Base-by-base conservation (phyloP, 1,139 yeast genomes). In the Kodamaea alishanica region DNA sequence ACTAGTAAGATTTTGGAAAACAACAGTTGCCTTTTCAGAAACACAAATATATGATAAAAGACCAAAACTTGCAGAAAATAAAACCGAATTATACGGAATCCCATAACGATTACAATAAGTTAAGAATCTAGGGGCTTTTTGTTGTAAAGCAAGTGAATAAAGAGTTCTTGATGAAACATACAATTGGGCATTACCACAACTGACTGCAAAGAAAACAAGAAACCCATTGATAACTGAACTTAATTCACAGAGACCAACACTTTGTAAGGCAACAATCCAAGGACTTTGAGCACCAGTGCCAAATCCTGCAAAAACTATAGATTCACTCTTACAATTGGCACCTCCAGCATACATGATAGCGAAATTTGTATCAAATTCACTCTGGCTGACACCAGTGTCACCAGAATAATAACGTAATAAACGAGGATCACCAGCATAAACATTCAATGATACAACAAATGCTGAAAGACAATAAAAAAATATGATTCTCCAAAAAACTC, bases 161-260 rank as follows among this genome's bases (percentile, higher is more conserved):
- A 86, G 58, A 0, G 95, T 86, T 47, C 96, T 67, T 11, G 92
- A 81, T 26, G 90, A 78, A 3, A 87, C 92, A 51, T 85, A 87
- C 24, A 87, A 59, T 49, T 84, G 90, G 0, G 94, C 79, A 34
- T 82, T 77, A 0, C 89, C 94, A 25, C 95, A 81, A 35, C 86
- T 76, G 8, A 87, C 70, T 0, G 94, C 94, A 61, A 84, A 83
- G 44, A 82, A 76, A 5, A 86, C 80, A 49, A 85, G 72, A 40
- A 84, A 73, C 0, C 78, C 87, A 57, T 84, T 82, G 37, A 79
- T 69, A 2, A 73, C 84, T 1, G 82, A 61, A 8, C 88, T 79
- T 45, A 79, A 70, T 2, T 71, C 55, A 54, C 95, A 85, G 24
- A 76, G 58, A 1, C 86, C 84, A 0, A 82, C 81, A 42, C 79